Percentiles rank a stretch among this genome's conserved stretches.
Evolutionary conservation across 805 yeast genomes (phyloP).

Genomic region (Gaillardinia entomophila): DNA sequence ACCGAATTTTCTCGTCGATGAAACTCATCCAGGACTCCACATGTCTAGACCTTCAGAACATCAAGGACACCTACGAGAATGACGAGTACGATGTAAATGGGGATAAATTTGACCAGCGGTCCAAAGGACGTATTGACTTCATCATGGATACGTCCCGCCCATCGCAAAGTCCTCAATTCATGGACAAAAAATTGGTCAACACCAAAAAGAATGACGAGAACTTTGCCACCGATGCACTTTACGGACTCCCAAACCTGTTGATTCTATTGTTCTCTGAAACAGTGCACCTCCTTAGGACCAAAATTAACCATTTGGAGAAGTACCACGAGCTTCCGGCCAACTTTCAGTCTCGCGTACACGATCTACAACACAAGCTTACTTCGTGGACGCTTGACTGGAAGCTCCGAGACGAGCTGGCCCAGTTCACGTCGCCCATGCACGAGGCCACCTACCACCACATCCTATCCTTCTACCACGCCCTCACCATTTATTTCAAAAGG

Average conservation of each 20-base stretch:
- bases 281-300: conserved; percentile 59
- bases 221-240: conserved; percentile 72
- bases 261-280: conserved; percentile 68
- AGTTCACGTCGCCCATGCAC: conserved; percentile 49
- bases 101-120: conserved; percentile 18
- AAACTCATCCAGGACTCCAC: conserved; percentile 77
- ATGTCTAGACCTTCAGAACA: conserved; percentile 31
- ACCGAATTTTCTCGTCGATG: conserved; percentile 70
- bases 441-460: conserved; percentile 78
- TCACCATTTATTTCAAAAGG: conserved; percentile 66
- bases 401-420: conserved; percentile 25
- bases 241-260: conserved; percentile 80
- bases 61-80: conserved; percentile 29
- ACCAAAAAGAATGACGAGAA: conserved; percentile 49
- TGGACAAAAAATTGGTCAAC: conserved; percentile 36
- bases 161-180: conserved; percentile 24
- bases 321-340: conserved; percentile 24
- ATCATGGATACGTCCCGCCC: conserved; percentile 11
- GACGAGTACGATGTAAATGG: conserved; percentile 31
- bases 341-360: conserved; percentile 12
- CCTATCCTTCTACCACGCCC: conserved; percentile 68
- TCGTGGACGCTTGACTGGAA: conserved; percentile 78
- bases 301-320: conserved; percentile 43
- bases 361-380: conserved; percentile 42
- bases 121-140: conserved; percentile 18